Conservation (phyloP, 495 filamentous ascomycete genomes). For the Penicillium atrosanguineum region DNA sequence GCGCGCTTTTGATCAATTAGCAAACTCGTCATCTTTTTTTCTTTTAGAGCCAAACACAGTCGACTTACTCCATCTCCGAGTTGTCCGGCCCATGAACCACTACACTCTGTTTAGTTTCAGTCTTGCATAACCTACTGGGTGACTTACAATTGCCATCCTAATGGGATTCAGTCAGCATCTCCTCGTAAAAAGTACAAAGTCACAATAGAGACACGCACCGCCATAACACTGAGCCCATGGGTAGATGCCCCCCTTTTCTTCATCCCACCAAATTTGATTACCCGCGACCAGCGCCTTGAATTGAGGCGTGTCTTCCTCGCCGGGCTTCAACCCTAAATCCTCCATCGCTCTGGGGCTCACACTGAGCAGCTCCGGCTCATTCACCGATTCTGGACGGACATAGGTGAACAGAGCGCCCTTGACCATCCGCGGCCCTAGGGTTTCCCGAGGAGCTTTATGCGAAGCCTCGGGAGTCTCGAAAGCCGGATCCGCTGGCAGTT, state of each 20-base stretch:
- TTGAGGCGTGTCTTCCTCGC: slow-evolving; percentile 66
- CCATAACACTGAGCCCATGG: slow-evolving; percentile 99
- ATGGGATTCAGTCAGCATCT: slow-evolving; percentile 7
- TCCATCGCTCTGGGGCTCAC: slow-evolving; percentile 73
- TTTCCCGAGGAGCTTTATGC: slow-evolving; percentile 70
- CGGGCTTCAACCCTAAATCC: slow-evolving; percentile 69
- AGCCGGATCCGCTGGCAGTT: slow-evolving; percentile 70
- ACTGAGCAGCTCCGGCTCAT: slow-evolving; percentile 73
- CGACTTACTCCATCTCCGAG: slow-evolving; percentile 74
- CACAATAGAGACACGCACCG: slow-evolving; percentile 41
- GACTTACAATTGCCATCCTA: slow-evolving; percentile 57
- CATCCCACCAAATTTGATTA: slow-evolving; percentile 64
- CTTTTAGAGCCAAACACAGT: neutral
- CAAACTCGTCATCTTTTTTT: neutral
- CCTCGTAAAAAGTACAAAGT: neutral
- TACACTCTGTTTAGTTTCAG: slow-evolving; percentile 11
- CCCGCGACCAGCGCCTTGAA: slow-evolving; percentile 77
- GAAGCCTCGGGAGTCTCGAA: slow-evolving; percentile 80
- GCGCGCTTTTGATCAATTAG: slow-evolving; percentile 52
- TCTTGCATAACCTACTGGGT: neutral
- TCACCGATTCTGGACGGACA: slow-evolving; percentile 71
- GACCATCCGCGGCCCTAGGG: slow-evolving; percentile 79
- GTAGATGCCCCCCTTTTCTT: slow-evolving; percentile 69
- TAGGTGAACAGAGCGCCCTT: slow-evolving; percentile 85
- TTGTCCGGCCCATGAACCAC: slow-evolving; percentile 89